phyloP scores from a whole-genome alignment of 306 rosid genomes.

The Fragaria vesca region DNA sequence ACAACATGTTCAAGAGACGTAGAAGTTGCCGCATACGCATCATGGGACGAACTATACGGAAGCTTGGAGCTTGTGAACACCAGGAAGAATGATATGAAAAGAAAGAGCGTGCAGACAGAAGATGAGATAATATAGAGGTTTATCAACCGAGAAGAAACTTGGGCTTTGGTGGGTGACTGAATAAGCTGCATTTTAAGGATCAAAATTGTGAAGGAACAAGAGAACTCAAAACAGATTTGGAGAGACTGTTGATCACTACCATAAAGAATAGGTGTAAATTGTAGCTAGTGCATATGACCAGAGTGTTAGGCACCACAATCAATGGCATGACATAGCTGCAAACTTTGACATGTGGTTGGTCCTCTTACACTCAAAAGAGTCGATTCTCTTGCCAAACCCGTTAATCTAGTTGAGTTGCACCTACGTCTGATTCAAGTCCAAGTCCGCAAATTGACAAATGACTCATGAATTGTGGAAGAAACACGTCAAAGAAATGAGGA shows the following conservation, averaged over 20 bases:
- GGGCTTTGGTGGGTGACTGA: conserved; percentile 43
- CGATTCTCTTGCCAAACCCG: neutral
- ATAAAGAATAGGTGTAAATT: neutral
- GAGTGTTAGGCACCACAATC: conserved; percentile 25
- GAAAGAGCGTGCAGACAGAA: conserved; percentile 51
- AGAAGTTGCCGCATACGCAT: conserved; percentile 35
- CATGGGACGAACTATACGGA: conserved; percentile 18
- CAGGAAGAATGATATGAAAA: conserved; percentile 42
- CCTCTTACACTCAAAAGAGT: neutral
- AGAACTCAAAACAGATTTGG: neutral
- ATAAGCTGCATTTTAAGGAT: conserved; percentile 46
- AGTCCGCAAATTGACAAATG: neutral
- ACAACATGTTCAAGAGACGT: conserved; percentile 68
- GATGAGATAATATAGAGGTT: conserved; percentile 48
- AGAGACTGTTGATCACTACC: neutral
- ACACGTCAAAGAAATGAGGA: neutral
- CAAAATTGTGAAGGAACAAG: too few relatives aligned
- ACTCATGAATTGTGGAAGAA: neutral
- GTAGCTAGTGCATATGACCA: neutral
- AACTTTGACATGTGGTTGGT: conserved; percentile 27
- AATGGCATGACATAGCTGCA: conserved; percentile 28
- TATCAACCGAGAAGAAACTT: conserved; percentile 28
- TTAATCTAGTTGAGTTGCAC: neutral
- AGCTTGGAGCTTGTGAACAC: conserved; percentile 28
- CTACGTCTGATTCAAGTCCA: neutral